phyloP scores from a whole-genome alignment of 1,139 yeast genomes.

The Protomyces gravidus region DNA sequence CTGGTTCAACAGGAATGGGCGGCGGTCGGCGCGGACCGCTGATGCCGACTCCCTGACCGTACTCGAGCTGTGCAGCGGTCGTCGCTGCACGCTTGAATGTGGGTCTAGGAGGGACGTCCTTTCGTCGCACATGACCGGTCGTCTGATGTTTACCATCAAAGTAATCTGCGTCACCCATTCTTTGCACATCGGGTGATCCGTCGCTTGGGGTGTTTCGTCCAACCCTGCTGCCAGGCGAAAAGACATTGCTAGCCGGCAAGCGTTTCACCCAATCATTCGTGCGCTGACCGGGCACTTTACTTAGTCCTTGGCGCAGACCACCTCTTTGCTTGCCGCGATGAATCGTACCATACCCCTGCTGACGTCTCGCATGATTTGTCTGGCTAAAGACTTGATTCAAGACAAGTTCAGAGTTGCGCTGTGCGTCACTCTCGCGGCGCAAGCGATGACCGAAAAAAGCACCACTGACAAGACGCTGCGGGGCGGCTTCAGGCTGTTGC shows the following conservation, averaged over 20 bases:
- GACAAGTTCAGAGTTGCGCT: conserved; percentile 7
- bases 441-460: conserved; percentile 14
- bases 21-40: background rate
- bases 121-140: background rate
- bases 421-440: conserved; percentile 22
- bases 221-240: conserved; percentile 14
- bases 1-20: background rate
- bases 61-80: background rate
- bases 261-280: conserved; percentile 24
- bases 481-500: background rate
- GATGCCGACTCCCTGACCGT: background rate
- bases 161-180: background rate
- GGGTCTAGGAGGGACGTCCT: background rate
- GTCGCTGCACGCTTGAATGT: background rate
- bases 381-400: conserved; percentile 19
- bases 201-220: conserved; percentile 18
- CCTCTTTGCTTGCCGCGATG: background rate
- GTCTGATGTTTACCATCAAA: background rate
- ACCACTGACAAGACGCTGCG: conserved; percentile 12
- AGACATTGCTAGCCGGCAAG: conserved; percentile 12
- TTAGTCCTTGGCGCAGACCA: background rate
- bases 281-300: conserved; percentile 7
- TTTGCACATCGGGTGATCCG: conserved; percentile 18
- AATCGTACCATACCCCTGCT: conserved; percentile 13
- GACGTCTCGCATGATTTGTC: conserved; percentile 1